Base-by-base conservation (phyloP, 2,329 filamentous ascomycete species). In the Alternaria sp. region DNA sequence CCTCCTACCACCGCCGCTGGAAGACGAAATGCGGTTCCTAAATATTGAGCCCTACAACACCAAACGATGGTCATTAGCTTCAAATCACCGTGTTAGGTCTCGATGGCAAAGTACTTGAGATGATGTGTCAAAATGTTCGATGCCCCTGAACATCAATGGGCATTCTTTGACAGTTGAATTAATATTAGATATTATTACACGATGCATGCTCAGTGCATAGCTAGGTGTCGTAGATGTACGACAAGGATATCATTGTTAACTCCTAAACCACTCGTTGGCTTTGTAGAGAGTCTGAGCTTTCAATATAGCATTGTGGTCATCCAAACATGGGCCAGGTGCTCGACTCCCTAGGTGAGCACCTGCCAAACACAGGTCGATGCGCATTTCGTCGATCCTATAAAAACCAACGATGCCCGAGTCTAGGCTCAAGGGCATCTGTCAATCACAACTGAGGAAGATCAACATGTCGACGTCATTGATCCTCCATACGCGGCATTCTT, bases 401-500 rank as follows among this genome's bases (percentile, higher is more conserved):
- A 38, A 20, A 28, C 30, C 28, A 48, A 36, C 7, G 18, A 36
- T 6, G 30, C 16, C 18, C 20, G 2, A n/a, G 30, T 20, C 26
- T 32, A 32, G 18, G 24, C 2, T 28, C 16, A 36, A 24, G 32
- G 18, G 22, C 8, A 8, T 49, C 8, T 49, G 20, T 38, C 16
- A 49, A 49, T 49, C 32, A 30, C 34, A 7, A 38, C 32, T 6
- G 38, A 30, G 16, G 26, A 49, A 14, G 38, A n/a, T 24, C 3
- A 3, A 34, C n/a, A 12, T 49, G 46, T 49, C 14, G 34, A 49
- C 46, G 32, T 49, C 46, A 49, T 38, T 38, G 32, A 38, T 24
- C 46, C 12, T 49, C 20, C 18, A 26, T 14, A 49, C 20, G 14
- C 20, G 20, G 20, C 9, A 5, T 11, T 26, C 30, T 16, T 20